A percentile compares a stretch with the other conserved stretches of the same genome.
These are phyloP conservation scores for Phanerodontia chrysosporium DNA, from an alignment of 768 basidiomycete species.

Conservation along the genomic window DNA sequence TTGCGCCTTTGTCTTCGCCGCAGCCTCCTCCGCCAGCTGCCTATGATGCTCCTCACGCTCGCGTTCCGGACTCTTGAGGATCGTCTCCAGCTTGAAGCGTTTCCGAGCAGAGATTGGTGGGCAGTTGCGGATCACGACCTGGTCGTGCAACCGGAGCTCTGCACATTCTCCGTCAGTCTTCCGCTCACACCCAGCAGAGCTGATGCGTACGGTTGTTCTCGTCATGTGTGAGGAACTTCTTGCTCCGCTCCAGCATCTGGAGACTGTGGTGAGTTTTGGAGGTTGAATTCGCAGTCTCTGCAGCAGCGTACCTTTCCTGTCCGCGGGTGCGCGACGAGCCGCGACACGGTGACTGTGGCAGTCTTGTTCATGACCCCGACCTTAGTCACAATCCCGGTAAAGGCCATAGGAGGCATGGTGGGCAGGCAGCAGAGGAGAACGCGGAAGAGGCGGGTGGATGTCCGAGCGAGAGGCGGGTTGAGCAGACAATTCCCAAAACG, in stretches of 20 bases:
- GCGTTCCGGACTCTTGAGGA: constrained; percentile 65
- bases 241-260: constrained; percentile 70
- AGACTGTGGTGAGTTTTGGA: not conserved
- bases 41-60: constrained; percentile 31
- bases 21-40: constrained; percentile 13
- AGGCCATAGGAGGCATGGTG: constrained; percentile 73
- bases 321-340: constrained; percentile 64
- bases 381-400: constrained; percentile 76
- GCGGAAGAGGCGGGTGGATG: not conserved
- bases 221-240: constrained; percentile 78
- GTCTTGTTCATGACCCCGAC: constrained; percentile 83
- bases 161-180: not conserved
- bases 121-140: constrained; percentile 77
- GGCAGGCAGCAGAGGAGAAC: not conserved
- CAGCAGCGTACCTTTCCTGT: constrained; percentile 63
- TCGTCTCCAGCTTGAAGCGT: constrained; percentile 64
- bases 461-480: not conserved
- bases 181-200: not conserved
- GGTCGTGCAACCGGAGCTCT: constrained; percentile 67
- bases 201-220: constrained; percentile 56
- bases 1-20: not conserved
- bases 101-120: constrained; percentile 77
- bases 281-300: not conserved
- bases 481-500: not conserved
- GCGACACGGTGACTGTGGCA: constrained; percentile 76